Base-by-base conservation (phyloP, 805 yeast genomes). In the Teunomyces panamensis region DNA sequence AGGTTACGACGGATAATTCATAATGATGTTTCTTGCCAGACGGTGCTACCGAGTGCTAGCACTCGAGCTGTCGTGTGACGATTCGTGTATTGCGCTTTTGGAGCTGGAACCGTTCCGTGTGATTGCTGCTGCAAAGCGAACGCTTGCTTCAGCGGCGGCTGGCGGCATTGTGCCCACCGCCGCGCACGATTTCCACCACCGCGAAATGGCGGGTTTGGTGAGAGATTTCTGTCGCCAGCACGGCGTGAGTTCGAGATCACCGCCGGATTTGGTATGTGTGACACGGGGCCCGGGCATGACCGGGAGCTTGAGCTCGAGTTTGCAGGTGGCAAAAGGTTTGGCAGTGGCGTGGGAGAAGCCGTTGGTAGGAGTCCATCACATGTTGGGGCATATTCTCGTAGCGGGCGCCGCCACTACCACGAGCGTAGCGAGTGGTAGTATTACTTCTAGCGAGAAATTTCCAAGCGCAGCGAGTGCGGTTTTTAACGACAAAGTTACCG, bases 231-330 rank as follows among this genome's bases (percentile, higher is more conserved):
- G 85, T 11, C 30, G 26, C 0, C 67, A 57, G 42, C 65, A 72
- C 56, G 63, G 57, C 6, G 50, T 79, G 53, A 46, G 52, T 2
- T 42, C 62, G 1, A 8, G 17, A 0, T 56, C 54, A 26, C 71
- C 72, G 0, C 89, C 90, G 0, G 96, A 88, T 60, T 61, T 94
- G 41, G 78, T 94, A 1, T 87, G 96, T 63, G 96, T 85, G 4
- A 94, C 99, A 0, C 71, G 96, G 54, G 99, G 99, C 0, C 99
- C 99, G 0, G 99, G 99, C 0, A 89, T 94, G 97, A 79, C 83
- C 7, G 97, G 97, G 0, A 85, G 96, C 0, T 71, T 94, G 10
- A 78, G 89, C 8, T 85, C 89, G 0, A 95, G 97, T 1, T 71
- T 87, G 20, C 94, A 87, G 58, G 67, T 89, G 35, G 96, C 96